Evolutionary conservation across 2,329 filamentous ascomycete species (phyloP).

Genomic region (Zelopaecilomyces penicillatus): DNA sequence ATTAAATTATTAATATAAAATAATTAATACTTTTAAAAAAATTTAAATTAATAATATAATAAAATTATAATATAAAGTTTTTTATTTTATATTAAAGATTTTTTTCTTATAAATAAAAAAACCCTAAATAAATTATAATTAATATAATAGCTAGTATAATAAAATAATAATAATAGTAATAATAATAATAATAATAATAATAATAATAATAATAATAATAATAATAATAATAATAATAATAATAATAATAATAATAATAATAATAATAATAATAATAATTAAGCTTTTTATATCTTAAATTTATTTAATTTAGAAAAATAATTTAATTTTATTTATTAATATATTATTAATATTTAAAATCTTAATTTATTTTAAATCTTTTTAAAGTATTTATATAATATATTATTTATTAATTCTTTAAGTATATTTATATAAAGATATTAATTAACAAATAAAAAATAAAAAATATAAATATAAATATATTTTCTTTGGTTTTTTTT

Average conservation of each 20-base stretch:
- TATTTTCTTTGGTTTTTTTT: not conserved
- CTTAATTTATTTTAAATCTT: not conserved
- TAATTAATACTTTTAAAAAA: not conserved
- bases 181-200: not conserved
- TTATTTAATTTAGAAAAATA: not conserved
- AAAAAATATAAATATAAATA: not conserved
- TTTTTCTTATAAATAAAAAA: not conserved
- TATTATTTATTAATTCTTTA: not conserved
- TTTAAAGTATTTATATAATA: not conserved
- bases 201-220: not conserved
- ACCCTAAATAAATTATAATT: not conserved
- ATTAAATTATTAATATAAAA: not conserved
- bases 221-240: not conserved
- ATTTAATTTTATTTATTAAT: not conserved
- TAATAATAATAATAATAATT: not conserved
- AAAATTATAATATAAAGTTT: not conserved
- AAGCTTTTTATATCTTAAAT: not conserved
- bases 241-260: no score
- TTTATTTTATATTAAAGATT: not conserved
- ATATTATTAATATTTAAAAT: no score
- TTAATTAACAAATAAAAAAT: not conserved
- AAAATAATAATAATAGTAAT: not conserved
- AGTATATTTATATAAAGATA: not conserved
- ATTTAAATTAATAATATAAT: not conserved
- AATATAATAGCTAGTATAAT: not conserved